phyloP scores from a whole-genome alignment of 306 rosid species.

The Sindora glabra region DNA sequence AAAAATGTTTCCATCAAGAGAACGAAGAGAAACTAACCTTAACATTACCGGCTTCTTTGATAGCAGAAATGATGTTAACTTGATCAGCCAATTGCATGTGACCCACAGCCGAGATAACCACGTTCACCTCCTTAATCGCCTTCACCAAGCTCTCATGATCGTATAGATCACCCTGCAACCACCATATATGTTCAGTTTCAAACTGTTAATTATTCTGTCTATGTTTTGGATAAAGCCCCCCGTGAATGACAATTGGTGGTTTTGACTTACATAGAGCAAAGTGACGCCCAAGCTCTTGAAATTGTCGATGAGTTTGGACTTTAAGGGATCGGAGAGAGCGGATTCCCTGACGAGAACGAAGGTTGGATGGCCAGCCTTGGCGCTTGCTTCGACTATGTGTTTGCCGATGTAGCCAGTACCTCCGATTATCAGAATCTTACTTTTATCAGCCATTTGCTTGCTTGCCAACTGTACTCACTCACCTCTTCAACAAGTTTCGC shows the following conservation, averaged over 20 bases:
- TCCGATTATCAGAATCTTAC: slow-evolving; percentile 82
- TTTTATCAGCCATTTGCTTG: slow-evolving; percentile 58
- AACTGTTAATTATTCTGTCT: not conserved
- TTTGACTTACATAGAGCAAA: slow-evolving; percentile 43
- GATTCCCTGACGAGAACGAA: slow-evolving; percentile 65
- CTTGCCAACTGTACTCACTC: too few relatives aligned
- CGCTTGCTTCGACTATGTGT: slow-evolving; percentile 70
- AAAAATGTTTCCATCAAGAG: too few relatives aligned
- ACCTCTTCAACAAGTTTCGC: too few relatives aligned
- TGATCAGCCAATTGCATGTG: slow-evolving; percentile 54
- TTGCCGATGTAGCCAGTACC: slow-evolving; percentile 92
- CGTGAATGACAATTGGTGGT: too few relatives aligned
- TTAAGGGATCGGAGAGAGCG: slow-evolving; percentile 52
- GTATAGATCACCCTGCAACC: slow-evolving; percentile 59
- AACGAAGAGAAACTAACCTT: slow-evolving; percentile 36
- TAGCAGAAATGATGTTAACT: slow-evolving; percentile 75
- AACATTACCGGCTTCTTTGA: slow-evolving; percentile 74
- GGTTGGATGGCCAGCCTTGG: slow-evolving; percentile 64
- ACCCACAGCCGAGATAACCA: slow-evolving; percentile 78
- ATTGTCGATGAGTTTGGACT: slow-evolving; percentile 40
- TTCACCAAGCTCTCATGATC: slow-evolving; percentile 70
- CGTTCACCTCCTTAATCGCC: slow-evolving; percentile 73
- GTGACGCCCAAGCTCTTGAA: slow-evolving; percentile 55
- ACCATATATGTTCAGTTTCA: not conserved
- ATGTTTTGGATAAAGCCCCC: too few relatives aligned